Conservation (phyloP, 2,329 filamentous ascomycete species). For the Cercospora sesami region DNA sequence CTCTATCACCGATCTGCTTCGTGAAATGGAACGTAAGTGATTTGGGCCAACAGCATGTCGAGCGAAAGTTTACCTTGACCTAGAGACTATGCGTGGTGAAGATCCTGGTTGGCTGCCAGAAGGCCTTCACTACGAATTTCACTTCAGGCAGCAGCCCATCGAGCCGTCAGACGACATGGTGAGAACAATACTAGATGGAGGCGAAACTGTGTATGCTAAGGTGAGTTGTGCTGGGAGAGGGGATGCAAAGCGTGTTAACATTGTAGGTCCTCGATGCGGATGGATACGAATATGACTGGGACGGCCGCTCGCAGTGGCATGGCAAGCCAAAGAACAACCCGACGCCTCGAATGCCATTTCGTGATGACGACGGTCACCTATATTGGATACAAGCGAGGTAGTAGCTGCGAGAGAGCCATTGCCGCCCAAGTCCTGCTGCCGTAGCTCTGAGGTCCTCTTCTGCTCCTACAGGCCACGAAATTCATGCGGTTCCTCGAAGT, state of each 20-base stretch:
- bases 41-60: not conserved
- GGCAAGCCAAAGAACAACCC: not conserved
- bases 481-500: not conserved
- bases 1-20: not conserved
- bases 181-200: constrained; percentile 6
- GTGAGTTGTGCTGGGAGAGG: not conserved
- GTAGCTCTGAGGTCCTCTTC: not conserved
- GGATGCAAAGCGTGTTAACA: not conserved
- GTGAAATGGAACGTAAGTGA: not conserved
- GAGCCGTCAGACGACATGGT: constrained; percentile 6
- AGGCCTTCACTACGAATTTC: constrained; percentile 7
- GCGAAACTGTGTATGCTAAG: constrained; percentile 2
- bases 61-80: not conserved
- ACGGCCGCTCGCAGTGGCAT: constrained; percentile 6
- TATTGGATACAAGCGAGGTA: not conserved
- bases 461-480: not conserved
- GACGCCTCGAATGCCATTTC: not conserved
- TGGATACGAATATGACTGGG: constrained; percentile 12
- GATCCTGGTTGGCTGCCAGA: constrained; percentile 1
- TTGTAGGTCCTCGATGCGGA: constrained; percentile 8
- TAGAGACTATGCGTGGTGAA: not conserved
- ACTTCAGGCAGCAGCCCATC: constrained; percentile 9
- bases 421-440: not conserved
- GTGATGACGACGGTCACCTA: not conserved
- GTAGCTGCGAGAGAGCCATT: not conserved